A percentile compares a stretch with the other conserved stretches of the same genome.
phyloP scores from a whole-genome alignment of 345 rosid species.

The Dipteronia dyeriana region DNA sequence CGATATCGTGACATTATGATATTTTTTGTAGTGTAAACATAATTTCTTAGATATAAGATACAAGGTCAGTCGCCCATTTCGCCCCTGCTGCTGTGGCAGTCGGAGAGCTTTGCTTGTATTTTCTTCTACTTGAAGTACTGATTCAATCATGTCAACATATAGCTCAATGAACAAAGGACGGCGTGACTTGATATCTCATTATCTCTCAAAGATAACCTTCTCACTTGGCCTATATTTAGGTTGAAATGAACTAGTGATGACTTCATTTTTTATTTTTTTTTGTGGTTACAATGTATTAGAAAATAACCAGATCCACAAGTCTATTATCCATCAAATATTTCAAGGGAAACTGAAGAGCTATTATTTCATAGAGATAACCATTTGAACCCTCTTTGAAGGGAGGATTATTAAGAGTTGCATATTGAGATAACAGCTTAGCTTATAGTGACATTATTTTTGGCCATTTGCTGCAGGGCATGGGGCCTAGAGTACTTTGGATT shows the following conservation, averaged over 20 bases:
- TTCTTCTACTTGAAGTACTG: neutral
- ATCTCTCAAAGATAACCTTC: neutral
- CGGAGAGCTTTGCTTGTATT: no score
- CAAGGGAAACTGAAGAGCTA: neutral
- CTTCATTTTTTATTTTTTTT: neutral
- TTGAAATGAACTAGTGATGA: neutral
- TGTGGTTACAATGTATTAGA: no score
- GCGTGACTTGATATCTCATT: neutral
- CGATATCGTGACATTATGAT: neutral
- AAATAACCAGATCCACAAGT: neutral
- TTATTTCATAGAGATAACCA: neutral
- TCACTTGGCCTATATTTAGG: neutral
- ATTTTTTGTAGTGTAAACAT: no score
- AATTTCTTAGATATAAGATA: no score
- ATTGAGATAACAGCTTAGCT: neutral
- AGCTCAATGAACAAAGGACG: neutral
- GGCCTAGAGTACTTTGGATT: constrained; percentile 77
- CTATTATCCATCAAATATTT: neutral
- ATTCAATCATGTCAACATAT: neutral
- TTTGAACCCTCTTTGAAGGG: neutral
- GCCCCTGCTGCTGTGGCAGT: no score
- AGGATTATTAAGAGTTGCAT: neutral
- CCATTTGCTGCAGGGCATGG: constrained; percentile 59
- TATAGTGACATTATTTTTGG: constrained; percentile 2
- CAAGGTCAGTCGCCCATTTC: no score